These are phyloP conservation scores for Pseudogymnoascus sp. DNA, from an alignment of 2,329 filamentous ascomycete genomes.

Conservation along the genomic window DNA sequence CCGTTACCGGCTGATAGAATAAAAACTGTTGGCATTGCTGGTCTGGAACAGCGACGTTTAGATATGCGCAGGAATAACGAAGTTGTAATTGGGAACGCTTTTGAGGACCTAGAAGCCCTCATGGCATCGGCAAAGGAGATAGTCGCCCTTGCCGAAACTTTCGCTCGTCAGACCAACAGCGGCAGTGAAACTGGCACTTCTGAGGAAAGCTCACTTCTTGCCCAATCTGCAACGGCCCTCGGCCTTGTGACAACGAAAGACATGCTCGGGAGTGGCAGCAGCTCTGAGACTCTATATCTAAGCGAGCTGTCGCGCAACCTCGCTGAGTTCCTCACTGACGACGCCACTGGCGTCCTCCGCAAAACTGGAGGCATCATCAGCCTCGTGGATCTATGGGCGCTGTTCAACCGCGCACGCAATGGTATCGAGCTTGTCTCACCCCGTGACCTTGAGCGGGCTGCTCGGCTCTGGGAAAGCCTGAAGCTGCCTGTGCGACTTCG, in stretches of 20 bases:
- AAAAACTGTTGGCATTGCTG: conserved; percentile 80
- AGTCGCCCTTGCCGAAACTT: conserved; percentile 81
- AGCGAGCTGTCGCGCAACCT: conserved; percentile 78
- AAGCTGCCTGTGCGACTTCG: conserved; percentile 78
- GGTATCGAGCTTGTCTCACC: conserved; percentile 93
- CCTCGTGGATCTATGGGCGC: conserved; percentile 83
- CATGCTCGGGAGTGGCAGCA: conserved; percentile 69
- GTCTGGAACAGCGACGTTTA: conserved; percentile 75
- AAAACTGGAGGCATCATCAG: conserved; percentile 82
- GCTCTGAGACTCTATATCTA: conserved; percentile 76
- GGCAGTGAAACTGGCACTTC: conserved; percentile 48
- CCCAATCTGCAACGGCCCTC: conserved; percentile 74
- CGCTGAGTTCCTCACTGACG: conserved; percentile 83
- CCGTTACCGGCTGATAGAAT: conserved; percentile 23
- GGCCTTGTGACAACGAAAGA: conserved; percentile 92
- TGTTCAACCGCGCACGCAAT: conserved; percentile 87
- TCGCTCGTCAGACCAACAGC: conserved; percentile 59
- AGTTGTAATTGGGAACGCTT: conserved; percentile 82
- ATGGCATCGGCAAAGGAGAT: conserved; percentile 98
- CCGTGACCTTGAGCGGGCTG: conserved; percentile 83
- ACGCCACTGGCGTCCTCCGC: conserved; percentile 66
- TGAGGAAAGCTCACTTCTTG: conserved; percentile 67
- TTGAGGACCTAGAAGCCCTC: conserved; percentile 90
- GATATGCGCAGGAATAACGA: conserved; percentile 90
- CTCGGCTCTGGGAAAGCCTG: conserved; percentile 77